A percentile compares a stretch with the other conserved stretches of the same genome.
Evolutionary conservation across 2,329 filamentous ascomycete genomes (phyloP).

Genomic region (Talaromyces albobiverticillius): DNA sequence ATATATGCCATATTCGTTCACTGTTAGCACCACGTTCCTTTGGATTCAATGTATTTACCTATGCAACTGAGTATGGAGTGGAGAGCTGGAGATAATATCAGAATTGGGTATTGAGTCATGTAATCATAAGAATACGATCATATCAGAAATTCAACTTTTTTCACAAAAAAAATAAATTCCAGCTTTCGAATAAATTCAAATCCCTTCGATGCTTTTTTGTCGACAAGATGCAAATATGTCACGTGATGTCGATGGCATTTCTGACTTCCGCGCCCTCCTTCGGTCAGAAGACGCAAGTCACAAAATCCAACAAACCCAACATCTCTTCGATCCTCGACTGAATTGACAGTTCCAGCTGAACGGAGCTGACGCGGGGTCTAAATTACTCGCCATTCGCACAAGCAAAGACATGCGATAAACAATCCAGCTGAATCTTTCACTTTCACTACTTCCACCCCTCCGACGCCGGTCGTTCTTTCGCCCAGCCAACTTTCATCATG

Average conservation of each 20-base stretch:
- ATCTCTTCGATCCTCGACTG: neutral
- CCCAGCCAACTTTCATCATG: constrained; percentile 40
- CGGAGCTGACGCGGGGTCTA: neutral
- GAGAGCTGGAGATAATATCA: neutral
- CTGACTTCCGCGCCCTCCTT: too few species aligned
- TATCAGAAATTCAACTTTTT: too few species aligned
- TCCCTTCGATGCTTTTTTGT: too few species aligned
- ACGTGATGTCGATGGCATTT: too few species aligned
- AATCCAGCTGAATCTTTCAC: neutral
- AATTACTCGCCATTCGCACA: neutral
- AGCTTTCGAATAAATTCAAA: too few species aligned
- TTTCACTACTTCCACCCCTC: too few species aligned
- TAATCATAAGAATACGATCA: neutral
- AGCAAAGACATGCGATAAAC: neutral
- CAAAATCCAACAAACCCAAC: neutral
- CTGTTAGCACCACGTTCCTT: neutral
- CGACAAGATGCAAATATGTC: too few species aligned
- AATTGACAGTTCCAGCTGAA: neutral
- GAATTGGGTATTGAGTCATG: too few species aligned
- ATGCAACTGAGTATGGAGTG: too few species aligned
- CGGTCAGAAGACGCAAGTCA: neutral
- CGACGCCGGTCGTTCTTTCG: too few species aligned
- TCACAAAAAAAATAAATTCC: too few species aligned
- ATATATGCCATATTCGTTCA: neutral
- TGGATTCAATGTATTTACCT: neutral